Conservation (phyloP, 768 basidiomycete genomes). For the Hygrocybe coccinea region DNA sequence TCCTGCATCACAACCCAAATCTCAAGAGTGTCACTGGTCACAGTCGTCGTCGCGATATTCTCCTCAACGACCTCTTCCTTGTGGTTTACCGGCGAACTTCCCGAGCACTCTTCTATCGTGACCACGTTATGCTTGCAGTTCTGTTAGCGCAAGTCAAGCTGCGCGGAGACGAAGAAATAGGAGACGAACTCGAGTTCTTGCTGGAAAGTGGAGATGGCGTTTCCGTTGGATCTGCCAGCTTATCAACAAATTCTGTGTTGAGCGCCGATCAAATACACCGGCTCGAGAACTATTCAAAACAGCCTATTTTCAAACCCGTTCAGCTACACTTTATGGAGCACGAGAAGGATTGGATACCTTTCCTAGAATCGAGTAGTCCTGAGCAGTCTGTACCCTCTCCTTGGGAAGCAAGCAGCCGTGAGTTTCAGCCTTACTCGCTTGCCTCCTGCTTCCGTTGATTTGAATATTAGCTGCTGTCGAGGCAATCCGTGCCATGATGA, state of each 20-base stretch:
- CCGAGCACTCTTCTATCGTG: conserved; percentile 81
- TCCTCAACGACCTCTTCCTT: conserved; percentile 85
- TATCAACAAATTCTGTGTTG: conserved; percentile 45
- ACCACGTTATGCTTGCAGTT: conserved; percentile 87
- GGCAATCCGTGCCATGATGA: conserved; percentile 67
- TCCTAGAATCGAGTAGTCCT: conserved; percentile 62
- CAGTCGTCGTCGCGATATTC: conserved; percentile 64
- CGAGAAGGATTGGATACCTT: conserved; percentile 64
- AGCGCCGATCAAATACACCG: conserved; percentile 64
- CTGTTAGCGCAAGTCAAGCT: conserved; percentile 87
- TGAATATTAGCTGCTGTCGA: conserved; percentile 55
- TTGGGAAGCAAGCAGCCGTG: conserved; percentile 77
- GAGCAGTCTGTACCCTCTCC: conserved; percentile 68
- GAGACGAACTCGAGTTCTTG: conserved; percentile 87
- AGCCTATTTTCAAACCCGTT: conserved; percentile 75
- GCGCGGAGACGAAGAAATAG: conserved; percentile 70
- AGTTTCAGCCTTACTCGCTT: conserved; percentile 27
- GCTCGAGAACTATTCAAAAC: conserved; percentile 65
- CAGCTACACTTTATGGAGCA: conserved; percentile 55
- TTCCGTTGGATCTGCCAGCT: conserved; percentile 29
- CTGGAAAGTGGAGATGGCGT: conserved; percentile 79
- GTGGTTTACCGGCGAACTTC: conserved; percentile 86
- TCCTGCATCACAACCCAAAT: conserved; percentile 88
- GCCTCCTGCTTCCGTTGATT: not conserved
- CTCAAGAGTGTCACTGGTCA: conserved; percentile 75